Evolutionary conservation across 768 basidiomycete species (phyloP), one percentile per base, ranked within the genome.

Genomic region (Flagelloscypha sp.): DNA sequence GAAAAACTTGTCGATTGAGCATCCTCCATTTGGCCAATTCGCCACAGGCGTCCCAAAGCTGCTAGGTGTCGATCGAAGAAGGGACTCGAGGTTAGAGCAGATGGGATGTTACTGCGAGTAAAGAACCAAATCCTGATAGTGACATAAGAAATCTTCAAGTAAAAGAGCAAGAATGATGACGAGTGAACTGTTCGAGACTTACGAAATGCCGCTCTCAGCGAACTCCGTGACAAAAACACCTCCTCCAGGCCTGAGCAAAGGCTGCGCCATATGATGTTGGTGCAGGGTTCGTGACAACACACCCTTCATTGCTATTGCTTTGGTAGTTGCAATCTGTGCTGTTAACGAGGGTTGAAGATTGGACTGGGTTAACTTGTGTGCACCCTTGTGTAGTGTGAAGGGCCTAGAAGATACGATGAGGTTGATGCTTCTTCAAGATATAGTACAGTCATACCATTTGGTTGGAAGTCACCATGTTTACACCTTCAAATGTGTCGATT

Each of bases 401-500:
- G 2, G 75, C 50, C n/a, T n/a, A n/a, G n/a, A n/a, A n/a, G n/a
- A n/a, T n/a, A n/a, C n/a, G n/a, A n/a, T n/a, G n/a, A n/a, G n/a
- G n/a, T n/a, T n/a, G n/a, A n/a, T n/a, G n/a, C n/a, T n/a, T n/a
- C n/a, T n/a, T n/a, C n/a, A n/a, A n/a, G n/a, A n/a, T n/a, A n/a
- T n/a, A n/a, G n/a, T n/a, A n/a, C n/a, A n/a, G n/a, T n/a, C n/a
- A n/a, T 6, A 65, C 68, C 68, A 82, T 76, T 50, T 83, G 80
- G 42, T 80, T 84, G 36, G 63, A 58, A 3, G 65, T 63, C 27
- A 70, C 69, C 32, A 70, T 51, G 56, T 92, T 90, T 43, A 90
- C 79, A 22, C 77, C 82, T 54, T 92, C 87, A 40, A 90, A 73
- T 7, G 81, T 83, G 54, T 90, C 88, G 42, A 84, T 80, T 50